phyloP scores from a whole-genome alignment of 257 asterid species.

The Galeopsis tetrahit region DNA sequence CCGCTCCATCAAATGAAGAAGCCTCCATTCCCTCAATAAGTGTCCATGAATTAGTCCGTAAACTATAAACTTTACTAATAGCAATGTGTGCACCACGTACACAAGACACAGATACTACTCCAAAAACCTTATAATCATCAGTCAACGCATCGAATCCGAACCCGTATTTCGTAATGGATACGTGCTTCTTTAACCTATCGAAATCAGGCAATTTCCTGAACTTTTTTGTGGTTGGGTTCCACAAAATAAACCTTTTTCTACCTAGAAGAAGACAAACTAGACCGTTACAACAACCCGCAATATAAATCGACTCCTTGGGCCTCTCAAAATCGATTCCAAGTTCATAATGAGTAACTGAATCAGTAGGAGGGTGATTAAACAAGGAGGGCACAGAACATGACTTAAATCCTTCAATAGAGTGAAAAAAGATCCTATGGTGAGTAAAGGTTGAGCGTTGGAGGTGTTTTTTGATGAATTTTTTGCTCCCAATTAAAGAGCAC shows the following conservation, averaged over 20 bases:
- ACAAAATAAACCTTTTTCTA: conserved; percentile 28
- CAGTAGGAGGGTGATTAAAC: conserved; percentile 23
- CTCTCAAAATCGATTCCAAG: neutral
- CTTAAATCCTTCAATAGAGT: neutral
- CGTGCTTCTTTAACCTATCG: neutral
- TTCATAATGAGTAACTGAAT: neutral
- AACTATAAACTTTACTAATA: conserved; percentile 43
- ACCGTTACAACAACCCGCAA: conserved; percentile 57
- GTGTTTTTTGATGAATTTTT: conserved; percentile 18
- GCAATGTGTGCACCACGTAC: neutral
- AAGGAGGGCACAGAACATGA: conserved; percentile 40
- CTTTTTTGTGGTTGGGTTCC: conserved; percentile 48
- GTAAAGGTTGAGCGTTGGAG: conserved; percentile 11
- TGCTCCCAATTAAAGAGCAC: conserved; percentile 35
- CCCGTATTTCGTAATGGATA: conserved; percentile 32
- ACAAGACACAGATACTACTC: conserved; percentile 33
- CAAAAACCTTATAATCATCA: conserved; percentile 56
- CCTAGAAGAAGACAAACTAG: conserved; percentile 41
- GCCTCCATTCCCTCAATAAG: conserved; percentile 28
- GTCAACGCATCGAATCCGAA: conserved; percentile 47
- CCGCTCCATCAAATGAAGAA: conserved; percentile 15
- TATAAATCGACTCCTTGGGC: neutral
- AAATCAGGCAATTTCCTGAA: conserved; percentile 39
- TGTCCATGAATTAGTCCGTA: conserved; percentile 45
- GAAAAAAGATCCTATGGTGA: conserved; percentile 25